These are phyloP conservation scores for Scutellaria barbata DNA, from an alignment of 257 asterid genomes.

Conservation along the genomic window DNA sequence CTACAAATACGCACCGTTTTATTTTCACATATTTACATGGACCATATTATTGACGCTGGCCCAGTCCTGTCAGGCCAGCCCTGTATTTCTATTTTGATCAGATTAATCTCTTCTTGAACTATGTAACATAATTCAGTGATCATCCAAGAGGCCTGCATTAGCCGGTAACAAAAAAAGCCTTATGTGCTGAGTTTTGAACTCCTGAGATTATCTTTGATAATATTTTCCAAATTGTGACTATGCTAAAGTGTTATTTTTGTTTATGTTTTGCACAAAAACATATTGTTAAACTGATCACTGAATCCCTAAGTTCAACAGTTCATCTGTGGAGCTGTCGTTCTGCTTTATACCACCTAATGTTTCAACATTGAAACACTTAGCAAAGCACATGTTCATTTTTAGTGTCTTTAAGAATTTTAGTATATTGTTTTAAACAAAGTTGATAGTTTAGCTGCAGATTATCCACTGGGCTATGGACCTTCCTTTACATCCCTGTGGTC, in stretches of 20 bases:
- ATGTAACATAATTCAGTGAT: neutral
- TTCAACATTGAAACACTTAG: conserved; percentile 3
- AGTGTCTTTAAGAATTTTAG: conserved; percentile 7
- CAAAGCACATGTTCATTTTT: neutral
- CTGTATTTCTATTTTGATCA: too few relatives aligned
- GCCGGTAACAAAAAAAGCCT: conserved; percentile 3
- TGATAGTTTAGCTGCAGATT: conserved; percentile 8
- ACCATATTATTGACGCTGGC: conserved; percentile 7
- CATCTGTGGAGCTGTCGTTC: conserved; percentile 2
- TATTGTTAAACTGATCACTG: neutral
- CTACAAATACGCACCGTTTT: neutral
- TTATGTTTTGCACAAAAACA: neutral
- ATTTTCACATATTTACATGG: neutral
- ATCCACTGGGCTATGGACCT: conserved; percentile 16
- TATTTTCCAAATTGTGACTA: neutral
- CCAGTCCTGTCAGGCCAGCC: neutral
- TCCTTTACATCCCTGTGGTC: conserved; percentile 18
- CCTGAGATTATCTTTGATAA: neutral
- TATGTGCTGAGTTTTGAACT: neutral
- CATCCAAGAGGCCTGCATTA: conserved; percentile 18
- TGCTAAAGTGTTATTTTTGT: neutral
- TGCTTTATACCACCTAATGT: neutral
- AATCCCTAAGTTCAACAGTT: neutral
- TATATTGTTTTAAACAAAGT: conserved; percentile 12
- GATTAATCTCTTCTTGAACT: neutral